phyloP scores from a whole-genome alignment of 306 rosid genomes.

The Carpinus viminea region DNA sequence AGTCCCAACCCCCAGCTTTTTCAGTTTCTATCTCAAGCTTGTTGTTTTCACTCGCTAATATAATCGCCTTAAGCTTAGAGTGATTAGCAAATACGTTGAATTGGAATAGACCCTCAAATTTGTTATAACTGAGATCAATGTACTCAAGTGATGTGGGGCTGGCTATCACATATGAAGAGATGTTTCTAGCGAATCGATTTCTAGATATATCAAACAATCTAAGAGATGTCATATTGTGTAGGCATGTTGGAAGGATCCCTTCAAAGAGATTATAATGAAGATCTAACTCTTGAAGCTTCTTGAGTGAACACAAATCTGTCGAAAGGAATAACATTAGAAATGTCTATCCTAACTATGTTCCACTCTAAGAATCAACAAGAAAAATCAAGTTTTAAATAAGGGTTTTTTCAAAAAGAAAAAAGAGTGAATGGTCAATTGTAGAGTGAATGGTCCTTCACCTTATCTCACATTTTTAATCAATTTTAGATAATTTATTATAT shows the following conservation, averaged over 20 bases:
- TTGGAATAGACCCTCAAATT: conserved; percentile 13
- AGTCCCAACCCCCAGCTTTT: background rate
- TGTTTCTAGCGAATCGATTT: conserved; percentile 6
- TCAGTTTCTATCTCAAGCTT: conserved; percentile 25
- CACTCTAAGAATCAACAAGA: too few species aligned
- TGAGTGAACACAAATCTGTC: conserved; percentile 14
- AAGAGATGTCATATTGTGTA: conserved; percentile 19
- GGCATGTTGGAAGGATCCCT: conserved; percentile 21
- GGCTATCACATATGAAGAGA: conserved; percentile 2
- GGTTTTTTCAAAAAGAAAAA: too few species aligned
- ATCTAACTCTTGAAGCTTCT: conserved; percentile 13
- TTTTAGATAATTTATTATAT: background rate
- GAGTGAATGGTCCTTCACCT: too few species aligned
- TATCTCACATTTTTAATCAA: background rate
- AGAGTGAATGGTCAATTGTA: too few species aligned
- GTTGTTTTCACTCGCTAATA: conserved; percentile 1
- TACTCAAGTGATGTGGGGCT: conserved; percentile 5
- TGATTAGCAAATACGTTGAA: conserved; percentile 22
- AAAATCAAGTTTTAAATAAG: too few species aligned
- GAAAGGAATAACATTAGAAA: background rate
- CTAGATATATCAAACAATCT: conserved; percentile 16
- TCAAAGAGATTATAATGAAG: background rate
- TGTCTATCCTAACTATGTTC: background rate
- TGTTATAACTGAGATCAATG: conserved; percentile 15
- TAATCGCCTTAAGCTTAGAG: conserved; percentile 12